Conservation (phyloP, 2,329 filamentous ascomycete genomes). For the Apiospora saccharicola region DNA sequence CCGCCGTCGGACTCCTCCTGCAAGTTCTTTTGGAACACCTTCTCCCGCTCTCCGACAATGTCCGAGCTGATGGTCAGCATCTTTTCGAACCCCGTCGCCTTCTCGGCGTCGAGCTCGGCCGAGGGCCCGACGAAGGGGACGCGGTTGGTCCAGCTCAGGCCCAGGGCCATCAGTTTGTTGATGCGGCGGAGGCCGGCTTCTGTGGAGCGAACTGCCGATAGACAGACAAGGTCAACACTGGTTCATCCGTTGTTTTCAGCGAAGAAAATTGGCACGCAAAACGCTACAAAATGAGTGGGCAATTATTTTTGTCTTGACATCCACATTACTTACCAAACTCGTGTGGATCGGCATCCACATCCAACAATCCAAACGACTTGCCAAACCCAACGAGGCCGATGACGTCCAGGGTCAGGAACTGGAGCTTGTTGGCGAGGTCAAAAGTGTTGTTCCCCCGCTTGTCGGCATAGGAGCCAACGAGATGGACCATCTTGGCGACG, state of each 20-base stretch:
- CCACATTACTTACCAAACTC: slow-evolving; percentile 46
- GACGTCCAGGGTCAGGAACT: slow-evolving; percentile 49
- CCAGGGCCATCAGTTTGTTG: slow-evolving; percentile 1
- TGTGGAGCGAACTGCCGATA: background rate
- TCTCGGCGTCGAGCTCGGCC: background rate
- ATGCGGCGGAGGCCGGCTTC: slow-evolving; percentile 6
- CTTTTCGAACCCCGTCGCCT: slow-evolving; percentile 5
- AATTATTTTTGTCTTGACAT: slow-evolving; percentile 43
- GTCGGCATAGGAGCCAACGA: slow-evolving; percentile 27
- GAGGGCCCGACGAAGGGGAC: background rate
- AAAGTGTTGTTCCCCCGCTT: background rate
- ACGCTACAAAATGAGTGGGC: slow-evolving; percentile 41
- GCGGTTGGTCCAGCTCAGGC: background rate
- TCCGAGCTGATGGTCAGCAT: slow-evolving; percentile 1
- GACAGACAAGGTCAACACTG: background rate
- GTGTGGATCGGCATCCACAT: slow-evolving; percentile 50
- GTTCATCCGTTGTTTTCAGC: background rate
- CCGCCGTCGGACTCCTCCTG: background rate
- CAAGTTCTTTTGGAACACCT: background rate
- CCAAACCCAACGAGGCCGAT: slow-evolving; percentile 57
- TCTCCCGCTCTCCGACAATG: slow-evolving; percentile 4
- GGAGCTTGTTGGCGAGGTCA: slow-evolving; percentile 20
- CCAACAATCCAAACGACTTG: slow-evolving; percentile 51
- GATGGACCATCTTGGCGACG: slow-evolving; percentile 28
- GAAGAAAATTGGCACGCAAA: slow-evolving; percentile 20